phyloP scores from a whole-genome alignment of 768 basidiomycete genomes.

The Amanita subjunquillea region DNA sequence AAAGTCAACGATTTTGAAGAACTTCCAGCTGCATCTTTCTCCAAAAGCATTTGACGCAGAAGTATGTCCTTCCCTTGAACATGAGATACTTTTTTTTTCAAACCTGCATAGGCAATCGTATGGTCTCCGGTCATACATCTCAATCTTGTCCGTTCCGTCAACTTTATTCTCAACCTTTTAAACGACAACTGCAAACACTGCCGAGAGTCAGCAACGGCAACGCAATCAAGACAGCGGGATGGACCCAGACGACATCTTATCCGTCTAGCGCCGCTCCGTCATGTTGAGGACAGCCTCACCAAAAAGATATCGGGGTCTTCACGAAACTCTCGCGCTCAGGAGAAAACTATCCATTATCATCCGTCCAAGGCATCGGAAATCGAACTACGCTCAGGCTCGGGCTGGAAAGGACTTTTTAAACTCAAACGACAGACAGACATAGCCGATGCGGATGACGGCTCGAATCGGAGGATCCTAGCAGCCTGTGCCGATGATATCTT shows the following conservation, averaged over 20 bases:
- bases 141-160: constrained; percentile 48
- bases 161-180: constrained; percentile 27
- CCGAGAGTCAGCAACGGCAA: constrained; percentile 11
- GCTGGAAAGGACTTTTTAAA: constrained; percentile 40
- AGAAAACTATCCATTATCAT: constrained; percentile 16
- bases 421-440: constrained; percentile 19
- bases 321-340: constrained; percentile 3
- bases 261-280: constrained; percentile 41
- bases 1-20: constrained; percentile 58
- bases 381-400: constrained; percentile 33
- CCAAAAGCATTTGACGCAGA: constrained; percentile 50
- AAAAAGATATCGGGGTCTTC: constrained; percentile 26
- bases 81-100: not conserved
- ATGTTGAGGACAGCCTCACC: constrained; percentile 42
- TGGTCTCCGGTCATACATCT: constrained; percentile 63
- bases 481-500: constrained; percentile 46
- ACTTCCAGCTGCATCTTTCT: constrained; percentile 52
- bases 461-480: constrained; percentile 35
- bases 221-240: constrained; percentile 12
- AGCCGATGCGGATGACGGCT: constrained; percentile 25
- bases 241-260: constrained; percentile 34
- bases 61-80: constrained; percentile 15
- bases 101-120: constrained; percentile 25
- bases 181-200: constrained; percentile 10
- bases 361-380: constrained; percentile 36